Conservation (phyloP, 2,329 filamentous ascomycete genomes). For the Phyllosticta citrichinensis region DNA sequence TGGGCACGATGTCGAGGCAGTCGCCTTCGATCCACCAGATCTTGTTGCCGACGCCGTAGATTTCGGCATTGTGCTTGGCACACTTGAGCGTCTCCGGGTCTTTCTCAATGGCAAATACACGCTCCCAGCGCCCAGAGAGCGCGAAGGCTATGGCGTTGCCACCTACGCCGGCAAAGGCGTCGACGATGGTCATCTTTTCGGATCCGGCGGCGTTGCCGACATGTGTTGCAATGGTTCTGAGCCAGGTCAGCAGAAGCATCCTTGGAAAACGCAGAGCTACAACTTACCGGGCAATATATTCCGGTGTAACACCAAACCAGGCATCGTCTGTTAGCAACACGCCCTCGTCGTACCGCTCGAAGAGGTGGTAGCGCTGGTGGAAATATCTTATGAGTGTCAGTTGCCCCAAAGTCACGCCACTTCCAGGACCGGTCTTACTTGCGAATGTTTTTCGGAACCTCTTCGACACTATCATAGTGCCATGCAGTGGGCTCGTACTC, state of each 20-base stretch:
- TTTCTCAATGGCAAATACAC: constrained; percentile 81
- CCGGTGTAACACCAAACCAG: constrained; percentile 95
- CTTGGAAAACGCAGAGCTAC: not conserved
- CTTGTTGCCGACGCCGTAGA: constrained; percentile 69
- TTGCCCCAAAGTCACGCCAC: not conserved
- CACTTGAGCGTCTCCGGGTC: constrained; percentile 73
- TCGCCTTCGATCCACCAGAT: constrained; percentile 85
- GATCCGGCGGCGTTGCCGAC: constrained; percentile 42
- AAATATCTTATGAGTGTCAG: constrained; percentile 63
- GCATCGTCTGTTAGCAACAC: constrained; percentile 86
- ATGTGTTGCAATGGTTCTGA: constrained; percentile 64
- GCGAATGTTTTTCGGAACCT: constrained; percentile 74
- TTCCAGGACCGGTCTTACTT: constrained; percentile 49
- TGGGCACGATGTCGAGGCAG: constrained; percentile 63
- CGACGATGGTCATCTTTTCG: constrained; percentile 60
- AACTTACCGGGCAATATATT: constrained; percentile 72
- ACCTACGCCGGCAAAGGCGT: constrained; percentile 84
- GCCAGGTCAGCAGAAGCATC: not conserved
- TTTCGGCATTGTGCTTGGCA: constrained; percentile 79
- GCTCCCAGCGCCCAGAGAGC: constrained; percentile 64
- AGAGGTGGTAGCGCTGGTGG: constrained; percentile 78
- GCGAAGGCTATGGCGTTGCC: constrained; percentile 96
- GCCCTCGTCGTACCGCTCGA: constrained; percentile 76
- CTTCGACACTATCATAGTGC: constrained; percentile 59
- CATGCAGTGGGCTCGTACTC: constrained; percentile 23